Percentiles rank a stretch among this genome's conserved stretches.
These are phyloP conservation scores for Mangifera indica DNA, from an alignment of 345 rosid species.

Conservation along the genomic window DNA sequence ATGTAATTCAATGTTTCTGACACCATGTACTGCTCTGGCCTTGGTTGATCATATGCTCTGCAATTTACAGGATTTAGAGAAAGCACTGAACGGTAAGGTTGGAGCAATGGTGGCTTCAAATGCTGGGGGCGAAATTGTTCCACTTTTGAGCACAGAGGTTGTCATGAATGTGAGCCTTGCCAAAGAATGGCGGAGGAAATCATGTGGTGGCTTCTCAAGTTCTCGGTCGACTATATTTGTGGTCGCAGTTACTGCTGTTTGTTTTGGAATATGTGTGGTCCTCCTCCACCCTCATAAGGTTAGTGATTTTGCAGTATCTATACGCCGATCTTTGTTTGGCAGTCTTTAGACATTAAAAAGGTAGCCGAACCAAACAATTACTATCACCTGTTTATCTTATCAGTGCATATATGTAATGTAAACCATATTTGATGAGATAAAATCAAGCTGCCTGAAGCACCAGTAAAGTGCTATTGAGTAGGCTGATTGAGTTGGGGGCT, in stretches of 20 bases:
- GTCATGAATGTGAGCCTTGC: slow-evolving; percentile 43
- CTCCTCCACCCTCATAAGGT: slow-evolving; percentile 72
- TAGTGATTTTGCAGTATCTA: slow-evolving; percentile 62
- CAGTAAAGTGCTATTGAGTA: not conserved
- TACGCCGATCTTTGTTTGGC: slow-evolving; percentile 56
- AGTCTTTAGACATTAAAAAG: slow-evolving; percentile 18
- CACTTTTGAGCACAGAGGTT: slow-evolving; percentile 54
- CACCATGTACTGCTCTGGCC: not conserved
- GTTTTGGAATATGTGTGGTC: slow-evolving; percentile 68
- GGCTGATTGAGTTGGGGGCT: too few relatives aligned
- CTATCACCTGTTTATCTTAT: not conserved
- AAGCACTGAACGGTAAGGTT: slow-evolving; percentile 24
- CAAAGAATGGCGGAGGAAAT: slow-evolving; percentile 43
- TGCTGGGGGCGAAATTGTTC: slow-evolving; percentile 34
- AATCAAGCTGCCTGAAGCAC: slow-evolving; percentile 17
- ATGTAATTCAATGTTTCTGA: not conserved
- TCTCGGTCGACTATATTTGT: slow-evolving; percentile 47
- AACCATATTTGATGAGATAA: not conserved
- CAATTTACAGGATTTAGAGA: slow-evolving; percentile 49
- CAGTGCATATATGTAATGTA: slow-evolving; percentile 1
- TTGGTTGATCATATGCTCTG: slow-evolving; percentile 5
- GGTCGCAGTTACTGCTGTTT: slow-evolving; percentile 47
- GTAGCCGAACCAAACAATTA: not conserved
- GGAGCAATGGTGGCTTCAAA: slow-evolving; percentile 23
- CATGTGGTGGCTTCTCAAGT: slow-evolving; percentile 35